A percentile compares a stretch with the other conserved stretches of the same genome.
phyloP scores from a whole-genome alignment of 2,329 filamentous ascomycete species.

The Trichophyton schoenleinii region DNA sequence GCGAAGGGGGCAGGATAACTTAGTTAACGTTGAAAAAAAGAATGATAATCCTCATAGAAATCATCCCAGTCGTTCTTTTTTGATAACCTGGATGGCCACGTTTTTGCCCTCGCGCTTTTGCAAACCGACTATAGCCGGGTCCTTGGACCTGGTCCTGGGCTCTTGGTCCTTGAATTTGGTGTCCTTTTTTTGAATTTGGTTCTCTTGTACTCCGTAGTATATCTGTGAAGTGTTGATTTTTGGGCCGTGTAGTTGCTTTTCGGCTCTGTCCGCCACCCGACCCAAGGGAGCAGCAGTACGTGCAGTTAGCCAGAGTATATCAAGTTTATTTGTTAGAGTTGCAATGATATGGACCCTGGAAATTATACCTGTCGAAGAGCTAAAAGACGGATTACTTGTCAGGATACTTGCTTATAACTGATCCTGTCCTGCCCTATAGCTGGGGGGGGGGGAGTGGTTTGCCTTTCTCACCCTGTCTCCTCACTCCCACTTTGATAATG shows the following conservation, averaged over 20 bases:
- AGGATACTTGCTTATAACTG: neutral
- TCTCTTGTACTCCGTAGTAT: neutral
- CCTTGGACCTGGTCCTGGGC: neutral
- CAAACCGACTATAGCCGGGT: constrained; percentile 1
- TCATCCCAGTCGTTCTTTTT: neutral
- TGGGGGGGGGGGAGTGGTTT: neutral
- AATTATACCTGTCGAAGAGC: neutral
- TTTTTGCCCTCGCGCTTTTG: neutral
- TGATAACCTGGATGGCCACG: neutral
- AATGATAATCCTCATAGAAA: neutral
- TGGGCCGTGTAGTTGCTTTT: neutral
- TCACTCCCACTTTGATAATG: neutral
- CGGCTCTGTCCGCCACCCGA: neutral
- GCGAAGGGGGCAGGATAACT: neutral
- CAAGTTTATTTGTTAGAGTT: neutral
- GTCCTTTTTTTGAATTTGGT: neutral
- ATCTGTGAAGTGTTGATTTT: neutral
- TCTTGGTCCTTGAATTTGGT: neutral
- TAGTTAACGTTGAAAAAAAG: neutral
- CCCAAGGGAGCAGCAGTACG: neutral
- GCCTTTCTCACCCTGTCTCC: neutral
- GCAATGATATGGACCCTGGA: neutral
- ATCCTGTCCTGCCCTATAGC: neutral
- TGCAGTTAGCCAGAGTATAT: neutral
- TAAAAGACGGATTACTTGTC: neutral